Percentiles rank a stretch among this genome's conserved stretches.
Evolutionary conservation across 1,284 basidiomycete species (phyloP).

Genomic region (Termitomyces sp.): DNA sequence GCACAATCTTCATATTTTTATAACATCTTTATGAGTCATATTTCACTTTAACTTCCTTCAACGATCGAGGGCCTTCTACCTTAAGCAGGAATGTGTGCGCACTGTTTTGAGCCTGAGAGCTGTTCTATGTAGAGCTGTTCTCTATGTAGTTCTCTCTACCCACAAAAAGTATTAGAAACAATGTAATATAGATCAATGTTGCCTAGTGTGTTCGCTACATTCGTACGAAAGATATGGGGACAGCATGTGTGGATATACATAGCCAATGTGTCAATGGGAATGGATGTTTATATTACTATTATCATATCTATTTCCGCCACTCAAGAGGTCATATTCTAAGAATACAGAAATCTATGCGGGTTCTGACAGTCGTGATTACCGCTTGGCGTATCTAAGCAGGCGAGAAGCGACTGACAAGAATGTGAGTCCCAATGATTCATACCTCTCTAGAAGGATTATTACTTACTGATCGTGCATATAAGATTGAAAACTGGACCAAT

Average conservation of each 20-base stretch:
- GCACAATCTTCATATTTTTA: too few relatives aligned
- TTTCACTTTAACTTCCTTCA: too few relatives aligned
- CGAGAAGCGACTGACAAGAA: slow-evolving; percentile 55
- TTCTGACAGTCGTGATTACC: slow-evolving; percentile 26
- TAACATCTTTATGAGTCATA: too few relatives aligned
- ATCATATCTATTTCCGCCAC: too few relatives aligned
- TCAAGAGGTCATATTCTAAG: not conserved
- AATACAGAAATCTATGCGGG: not conserved
- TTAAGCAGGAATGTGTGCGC: too few relatives aligned
- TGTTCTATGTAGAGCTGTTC: too few relatives aligned
- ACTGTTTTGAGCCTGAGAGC: too few relatives aligned
- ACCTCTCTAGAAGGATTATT: not conserved
- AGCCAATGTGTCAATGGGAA: not conserved
- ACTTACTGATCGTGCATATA: slow-evolving; percentile 59
- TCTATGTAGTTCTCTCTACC: not conserved
- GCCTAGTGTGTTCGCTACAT: not conserved
- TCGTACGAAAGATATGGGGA: not conserved
- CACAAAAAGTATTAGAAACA: not conserved
- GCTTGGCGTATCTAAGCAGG: slow-evolving; percentile 68
- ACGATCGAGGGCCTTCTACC: too few relatives aligned
- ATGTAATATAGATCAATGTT: not conserved
- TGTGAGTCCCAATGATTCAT: slow-evolving; percentile 5
- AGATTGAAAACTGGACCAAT: slow-evolving; percentile 59
- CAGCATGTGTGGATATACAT: not conserved
- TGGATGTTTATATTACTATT: too few relatives aligned